These are phyloP conservation scores for Rugonectria rugulosa DNA, from an alignment of 2,329 filamentous ascomycete genomes.

Conservation along the genomic window DNA sequence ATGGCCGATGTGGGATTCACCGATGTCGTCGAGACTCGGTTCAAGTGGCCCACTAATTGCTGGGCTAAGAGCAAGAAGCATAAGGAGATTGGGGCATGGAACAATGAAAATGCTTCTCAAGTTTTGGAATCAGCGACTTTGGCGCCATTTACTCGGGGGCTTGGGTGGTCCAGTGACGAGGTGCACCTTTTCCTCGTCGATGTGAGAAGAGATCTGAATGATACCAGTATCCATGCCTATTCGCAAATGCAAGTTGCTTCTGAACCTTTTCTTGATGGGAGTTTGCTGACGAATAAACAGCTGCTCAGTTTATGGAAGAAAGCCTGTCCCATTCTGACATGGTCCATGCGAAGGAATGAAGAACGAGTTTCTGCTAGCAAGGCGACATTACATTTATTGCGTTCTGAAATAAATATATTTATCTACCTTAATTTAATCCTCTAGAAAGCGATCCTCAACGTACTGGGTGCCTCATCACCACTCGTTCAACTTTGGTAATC, in stretches of 20 bases:
- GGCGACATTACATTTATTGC: too few relatives aligned
- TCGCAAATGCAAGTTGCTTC: too few relatives aligned
- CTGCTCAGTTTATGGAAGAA: too few relatives aligned
- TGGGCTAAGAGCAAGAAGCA: constrained; percentile 6
- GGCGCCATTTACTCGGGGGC: not conserved
- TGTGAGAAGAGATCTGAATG: constrained; percentile 1
- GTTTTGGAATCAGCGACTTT: not conserved
- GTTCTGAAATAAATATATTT: too few relatives aligned
- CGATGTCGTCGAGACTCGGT: not conserved
- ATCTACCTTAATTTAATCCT: too few relatives aligned
- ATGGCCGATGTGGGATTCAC: not conserved
- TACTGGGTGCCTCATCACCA: too few relatives aligned
- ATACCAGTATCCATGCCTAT: not conserved
- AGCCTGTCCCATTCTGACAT: too few relatives aligned
- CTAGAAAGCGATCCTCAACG: too few relatives aligned
- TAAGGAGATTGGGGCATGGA: constrained; percentile 12
- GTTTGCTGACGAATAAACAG: too few relatives aligned
- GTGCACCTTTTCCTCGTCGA: not conserved
- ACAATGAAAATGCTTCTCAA: not conserved
- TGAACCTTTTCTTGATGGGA: too few relatives aligned
- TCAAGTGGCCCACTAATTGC: constrained; percentile 8
- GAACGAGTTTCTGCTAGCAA: too few relatives aligned
- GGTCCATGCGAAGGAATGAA: too few relatives aligned
- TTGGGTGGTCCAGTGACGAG: not conserved
- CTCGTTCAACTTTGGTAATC: not conserved